Evolutionary conservation across 2,329 filamentous ascomycete genomes (phyloP).

Genomic region (Gyromitra esculenta): DNA sequence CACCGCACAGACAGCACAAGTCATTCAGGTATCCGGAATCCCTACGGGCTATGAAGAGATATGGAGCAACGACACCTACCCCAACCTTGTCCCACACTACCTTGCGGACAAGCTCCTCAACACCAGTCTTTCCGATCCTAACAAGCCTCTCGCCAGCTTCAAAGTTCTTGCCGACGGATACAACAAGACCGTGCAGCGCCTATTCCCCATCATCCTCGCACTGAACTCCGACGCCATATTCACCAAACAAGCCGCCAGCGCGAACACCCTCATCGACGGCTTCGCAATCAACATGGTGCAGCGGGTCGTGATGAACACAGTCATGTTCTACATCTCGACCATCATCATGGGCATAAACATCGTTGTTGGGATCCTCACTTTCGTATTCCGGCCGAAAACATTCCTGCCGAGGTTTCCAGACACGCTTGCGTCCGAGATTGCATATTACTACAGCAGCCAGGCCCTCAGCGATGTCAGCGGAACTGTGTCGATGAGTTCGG

Average conservation of each 20-base stretch:
- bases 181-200: constrained; percentile 58
- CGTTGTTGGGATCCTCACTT: constrained; percentile 48
- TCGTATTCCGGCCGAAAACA: constrained; percentile 47
- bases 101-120: constrained; percentile 58
- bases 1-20: constrained; percentile 30
- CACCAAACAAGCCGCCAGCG: not conserved
- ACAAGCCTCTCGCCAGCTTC: constrained; percentile 58
- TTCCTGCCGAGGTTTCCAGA: constrained; percentile 54
- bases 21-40: constrained; percentile 58
- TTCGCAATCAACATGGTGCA: constrained; percentile 4
- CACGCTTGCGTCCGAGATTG: constrained; percentile 54
- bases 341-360: constrained; percentile 45
- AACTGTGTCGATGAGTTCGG: constrained; percentile 49
- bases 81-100: constrained; percentile 62
- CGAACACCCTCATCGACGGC: constrained; percentile 6
- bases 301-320: constrained; percentile 42
- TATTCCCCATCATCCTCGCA: constrained; percentile 63
- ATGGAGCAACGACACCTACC: constrained; percentile 65
- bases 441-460: constrained; percentile 53
- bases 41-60: not conserved
- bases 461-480: constrained; percentile 52
- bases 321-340: constrained; percentile 51
- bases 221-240: constrained; percentile 59
- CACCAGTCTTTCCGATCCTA: constrained; percentile 59
- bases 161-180: constrained; percentile 56